These are phyloP conservation scores for Triticum monococcum DNA, from an alignment of 176 grass and related monocot species.

Conservation along the genomic window DNA sequence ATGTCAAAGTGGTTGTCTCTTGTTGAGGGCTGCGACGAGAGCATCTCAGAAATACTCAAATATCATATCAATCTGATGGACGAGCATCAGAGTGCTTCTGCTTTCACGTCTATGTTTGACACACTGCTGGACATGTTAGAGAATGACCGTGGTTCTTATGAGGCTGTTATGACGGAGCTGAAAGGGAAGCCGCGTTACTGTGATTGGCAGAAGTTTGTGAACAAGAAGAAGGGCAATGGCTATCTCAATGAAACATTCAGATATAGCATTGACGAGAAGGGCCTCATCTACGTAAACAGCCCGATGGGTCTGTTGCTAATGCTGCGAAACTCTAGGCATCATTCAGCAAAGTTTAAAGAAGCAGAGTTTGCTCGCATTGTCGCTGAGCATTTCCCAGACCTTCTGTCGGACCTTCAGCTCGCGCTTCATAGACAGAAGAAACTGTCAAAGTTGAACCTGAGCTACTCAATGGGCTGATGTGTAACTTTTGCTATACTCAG, in stretches of 20 bases:
- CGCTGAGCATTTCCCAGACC: not conserved
- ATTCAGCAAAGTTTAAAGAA: not conserved
- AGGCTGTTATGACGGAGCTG: not conserved
- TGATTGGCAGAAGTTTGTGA: not conserved
- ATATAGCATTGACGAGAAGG: not conserved
- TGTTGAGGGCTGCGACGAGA: too few species aligned
- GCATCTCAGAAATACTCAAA: too few species aligned
- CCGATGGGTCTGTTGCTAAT: not conserved
- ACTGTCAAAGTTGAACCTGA: not conserved
- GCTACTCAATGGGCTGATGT: not conserved
- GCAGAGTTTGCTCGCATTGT: not conserved
- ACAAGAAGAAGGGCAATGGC: not conserved
- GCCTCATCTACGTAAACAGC: not conserved
- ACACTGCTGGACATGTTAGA: too few species aligned
- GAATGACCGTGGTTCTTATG: too few species aligned
- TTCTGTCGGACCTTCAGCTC: not conserved
- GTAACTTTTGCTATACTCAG: too few species aligned
- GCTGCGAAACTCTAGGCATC: not conserved
- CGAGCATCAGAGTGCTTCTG: too few species aligned
- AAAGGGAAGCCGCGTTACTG: not conserved
- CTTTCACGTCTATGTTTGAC: too few species aligned
- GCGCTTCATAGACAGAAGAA: not conserved
- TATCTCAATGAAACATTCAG: not conserved
- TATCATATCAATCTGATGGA: too few species aligned
- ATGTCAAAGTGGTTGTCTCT: too few species aligned